Base-by-base conservation (phyloP, 108 stramenopile species). In the Cyclotella distinguenda region DNA sequence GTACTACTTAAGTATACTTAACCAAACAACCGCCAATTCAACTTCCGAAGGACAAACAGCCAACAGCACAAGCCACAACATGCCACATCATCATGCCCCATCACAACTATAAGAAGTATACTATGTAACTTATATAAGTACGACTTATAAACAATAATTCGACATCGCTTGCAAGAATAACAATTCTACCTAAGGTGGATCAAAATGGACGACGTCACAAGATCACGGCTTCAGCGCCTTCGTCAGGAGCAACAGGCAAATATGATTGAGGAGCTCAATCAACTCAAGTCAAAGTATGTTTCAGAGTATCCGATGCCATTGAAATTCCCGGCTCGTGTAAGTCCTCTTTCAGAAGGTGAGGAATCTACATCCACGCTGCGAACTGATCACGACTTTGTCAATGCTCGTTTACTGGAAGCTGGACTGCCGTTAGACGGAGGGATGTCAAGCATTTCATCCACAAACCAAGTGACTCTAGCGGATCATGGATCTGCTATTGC, bases 351-450 rank as follows among this genome's bases (percentile, higher is more conserved):
- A 11, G 42, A 53, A 10, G 30, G 16, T 19, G 39, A 33, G 31
- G 30, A 4, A 4, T 10, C n/a, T 30, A 12, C 36, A 35, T 2
- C 30, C 32, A 23, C 56, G 22, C 49, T 76, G 31, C 77, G 84
- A 65, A 90, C 86, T 0, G 60, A 72, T 30, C 59, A 59, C 6
- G 84, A 87, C 23, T 73, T 87, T 39, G 67, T 90, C 66, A 84
- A 87, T 56, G 79, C 80, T n/a, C 72, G 89, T 16, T 60, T 90
- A 13, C 47, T 86, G n/a, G 89, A 90, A 33, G 76, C 82, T 51
- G 89, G 86, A 46, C 45, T 90, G 68, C 61, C 83, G 11, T 73
- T 90, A 60, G 81, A 81, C 18, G 77, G 80, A 46, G 34, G 70
- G 15, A 67, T 75, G 53, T 52, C 56, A 13, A 25, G 64, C 2